phyloP scores from a whole-genome alignment of 352 stramenopile genomes.

The Globisporangium alternatum region DNA sequence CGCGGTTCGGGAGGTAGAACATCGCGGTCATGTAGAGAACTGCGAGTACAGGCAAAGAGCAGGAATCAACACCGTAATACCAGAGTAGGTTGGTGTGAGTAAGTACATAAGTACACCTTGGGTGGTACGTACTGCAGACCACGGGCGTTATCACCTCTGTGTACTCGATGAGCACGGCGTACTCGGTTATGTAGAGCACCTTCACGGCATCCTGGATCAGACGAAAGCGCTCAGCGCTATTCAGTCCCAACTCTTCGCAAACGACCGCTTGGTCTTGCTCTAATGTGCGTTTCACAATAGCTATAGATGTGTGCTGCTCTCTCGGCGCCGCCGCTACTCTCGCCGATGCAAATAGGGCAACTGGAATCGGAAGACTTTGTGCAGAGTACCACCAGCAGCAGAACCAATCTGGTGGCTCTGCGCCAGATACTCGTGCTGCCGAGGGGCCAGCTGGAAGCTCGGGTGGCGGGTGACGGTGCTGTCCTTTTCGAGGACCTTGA shows the following conservation, averaged over 20 bases:
- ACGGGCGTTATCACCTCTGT: conserved; percentile 20
- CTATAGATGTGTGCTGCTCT: not conserved
- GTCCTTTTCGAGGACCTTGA: conserved; percentile 7
- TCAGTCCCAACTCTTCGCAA: not conserved
- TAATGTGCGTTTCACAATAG: too few species aligned
- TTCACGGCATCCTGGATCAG: conserved; percentile 9
- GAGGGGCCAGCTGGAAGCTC: not conserved
- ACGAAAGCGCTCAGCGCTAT: not conserved
- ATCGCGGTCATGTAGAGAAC: not conserved
- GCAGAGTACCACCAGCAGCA: not conserved
- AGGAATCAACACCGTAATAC: not conserved
- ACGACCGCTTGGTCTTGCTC: not conserved
- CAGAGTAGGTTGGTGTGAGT: not conserved
- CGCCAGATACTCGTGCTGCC: not conserved
- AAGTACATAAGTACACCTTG: not conserved
- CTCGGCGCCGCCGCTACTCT: not conserved
- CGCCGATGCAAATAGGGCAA: not conserved
- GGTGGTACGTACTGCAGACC: conserved; percentile 9
- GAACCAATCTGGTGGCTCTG: not conserved
- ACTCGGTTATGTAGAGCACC: conserved; percentile 18
- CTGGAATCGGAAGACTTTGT: not conserved
- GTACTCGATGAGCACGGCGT: conserved; percentile 21
- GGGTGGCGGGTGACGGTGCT: not conserved
- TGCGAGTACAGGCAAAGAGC: not conserved
- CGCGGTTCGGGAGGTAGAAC: conserved; percentile 12